A percentile compares a stretch with the other conserved stretches of the same genome.
phyloP scores from a whole-genome alignment of 2,329 filamentous ascomycete species.

The Penicillium sp. region DNA sequence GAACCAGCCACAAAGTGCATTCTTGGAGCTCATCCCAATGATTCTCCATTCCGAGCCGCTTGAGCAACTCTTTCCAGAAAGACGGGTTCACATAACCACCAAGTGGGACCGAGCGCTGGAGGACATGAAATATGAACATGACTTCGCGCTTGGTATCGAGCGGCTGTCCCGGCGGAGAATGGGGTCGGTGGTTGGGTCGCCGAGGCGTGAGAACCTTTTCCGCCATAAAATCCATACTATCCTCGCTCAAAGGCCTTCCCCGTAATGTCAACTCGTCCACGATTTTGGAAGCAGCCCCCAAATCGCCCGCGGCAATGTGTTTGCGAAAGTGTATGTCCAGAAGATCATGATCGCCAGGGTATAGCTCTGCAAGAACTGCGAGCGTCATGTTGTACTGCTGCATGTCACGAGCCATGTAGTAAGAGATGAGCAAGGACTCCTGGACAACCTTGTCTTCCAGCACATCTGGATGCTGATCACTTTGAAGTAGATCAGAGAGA shows the following conservation, averaged over 20 bases:
- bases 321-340: slow-evolving; percentile 38
- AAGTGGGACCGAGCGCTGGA: slow-evolving; percentile 44
- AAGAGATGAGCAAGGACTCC: slow-evolving; percentile 48
- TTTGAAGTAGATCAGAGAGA: slow-evolving; percentile 48
- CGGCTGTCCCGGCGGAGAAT: slow-evolving; percentile 16
- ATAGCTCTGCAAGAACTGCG: slow-evolving; percentile 44
- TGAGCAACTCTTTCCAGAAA: slow-evolving; percentile 54
- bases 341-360: slow-evolving; percentile 26
- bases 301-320: slow-evolving; percentile 30
- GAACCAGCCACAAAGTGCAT: slow-evolving; percentile 48
- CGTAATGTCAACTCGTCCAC: slow-evolving; percentile 48
- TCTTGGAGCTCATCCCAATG: slow-evolving; percentile 48
- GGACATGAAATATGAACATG: slow-evolving; percentile 42
- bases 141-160: slow-evolving; percentile 34
- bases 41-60: slow-evolving; percentile 53
- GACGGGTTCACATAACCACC: slow-evolving; percentile 38
- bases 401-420: slow-evolving; percentile 48
- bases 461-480: slow-evolving; percentile 60
- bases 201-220: slow-evolving; percentile 29
- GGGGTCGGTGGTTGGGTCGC: slow-evolving; percentile 20
- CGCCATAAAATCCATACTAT: slow-evolving; percentile 43
- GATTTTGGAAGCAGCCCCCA: slow-evolving; percentile 24
- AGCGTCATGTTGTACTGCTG: slow-evolving; percentile 51
- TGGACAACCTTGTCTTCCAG: slow-evolving; percentile 53
- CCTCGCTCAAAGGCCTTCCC: slow-evolving; percentile 36